Evolutionary conservation across 2,329 filamentous ascomycete species (phyloP), one percentile per base, ranked within the genome.

Genomic region (Proliferodiscus dingleyae): DNA sequence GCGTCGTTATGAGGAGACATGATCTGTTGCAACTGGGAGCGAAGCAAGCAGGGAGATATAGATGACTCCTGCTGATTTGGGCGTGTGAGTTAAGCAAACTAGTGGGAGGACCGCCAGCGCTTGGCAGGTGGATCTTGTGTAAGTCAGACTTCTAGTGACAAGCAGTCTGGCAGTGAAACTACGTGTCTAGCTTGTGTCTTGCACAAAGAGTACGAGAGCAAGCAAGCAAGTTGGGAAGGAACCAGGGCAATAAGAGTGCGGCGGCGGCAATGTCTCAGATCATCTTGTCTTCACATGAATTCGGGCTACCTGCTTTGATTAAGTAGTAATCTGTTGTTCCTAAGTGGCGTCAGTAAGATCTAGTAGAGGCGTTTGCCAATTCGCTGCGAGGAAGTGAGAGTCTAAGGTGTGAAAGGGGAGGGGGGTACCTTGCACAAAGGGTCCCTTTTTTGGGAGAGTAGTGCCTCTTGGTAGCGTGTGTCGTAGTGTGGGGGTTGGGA

Each of bases 1-100:
- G 69, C 66, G 54, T 74, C 68, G 53, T 68, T 72, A 59, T 74
- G 71, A 30, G 71, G 71, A 51, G 71, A 59, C 71, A 74, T 73
- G 16, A 21, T 42, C 11, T 6, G 24, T 37, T 37, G 19, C 19
- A 37, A 37, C 10, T 34, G 8, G 19, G 5, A 37, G 19, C 45
- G 54, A 47, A 29, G 21, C 36, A 41, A 22, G 13, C 22, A 39
- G 21, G 34, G 26, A 39, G 33, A 22, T 34, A 34, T 40, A 34
- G 34, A 38, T 26, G 24, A 11, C 24, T 26, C 24, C 24, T 26
- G 24, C 24, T 26, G 11, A 26, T 26, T 6, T 26, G 24, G 11
- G 11, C 11, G 24, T 6, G 24, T 26, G 24, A 26, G 11, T 26
- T 11, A 26, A 11, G 24, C 11, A 26, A 6, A 26, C 6, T 6